Base-by-base conservation (phyloP, 2,329 filamentous ascomycete genomes). In the Hortaea sp. region DNA sequence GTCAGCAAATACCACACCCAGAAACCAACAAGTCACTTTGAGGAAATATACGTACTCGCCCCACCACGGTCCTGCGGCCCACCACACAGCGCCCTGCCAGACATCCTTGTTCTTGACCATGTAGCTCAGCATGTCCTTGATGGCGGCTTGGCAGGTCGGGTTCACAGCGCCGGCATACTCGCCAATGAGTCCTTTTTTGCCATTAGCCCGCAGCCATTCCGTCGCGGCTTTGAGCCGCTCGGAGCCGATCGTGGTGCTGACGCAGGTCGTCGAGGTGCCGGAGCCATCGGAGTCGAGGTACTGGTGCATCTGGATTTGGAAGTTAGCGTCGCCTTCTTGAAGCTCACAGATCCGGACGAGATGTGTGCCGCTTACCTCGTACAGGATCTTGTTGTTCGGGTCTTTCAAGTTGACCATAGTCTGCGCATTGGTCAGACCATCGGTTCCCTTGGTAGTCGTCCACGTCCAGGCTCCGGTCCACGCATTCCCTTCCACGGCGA, bases 401-500 rank as follows among this genome's bases (percentile, higher is more conserved):
- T 80, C 76, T 6, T 69, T 74, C 38, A 79, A 66, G 13, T 53
- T 62, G 46, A 69, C 66, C 48, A 75, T 66, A 39, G 65, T 63
- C 4, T 67, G 66, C 32, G 48, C 65, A 55, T 74, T 75, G 38
- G 70, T 71, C 31, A 53, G 48, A 42, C 57, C 58, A 10, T 63
- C 63, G 3, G 60, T 69, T 10, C 70, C 64, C 49, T 68, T 66
- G 42, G 61, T 54, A 6, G 59, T 59, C n/a, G 60, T 65, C 76
- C 76, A 78, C 6, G 71, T 74, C 69, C 68, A 72, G 12, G 69
- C 69, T 27, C 69, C 69, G 9, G 62, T 63, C 57, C 62, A 77
- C 11, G 66, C 64, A 58, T 76, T 77, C 47, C 77, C 37, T 20
- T 79, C 77, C 12, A 75, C 74, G n/a, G 76, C 78, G 57, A 80